Evolutionary conservation across 2,329 filamentous ascomycete genomes (phyloP).

Genomic region (Orbilia oligospora): DNA sequence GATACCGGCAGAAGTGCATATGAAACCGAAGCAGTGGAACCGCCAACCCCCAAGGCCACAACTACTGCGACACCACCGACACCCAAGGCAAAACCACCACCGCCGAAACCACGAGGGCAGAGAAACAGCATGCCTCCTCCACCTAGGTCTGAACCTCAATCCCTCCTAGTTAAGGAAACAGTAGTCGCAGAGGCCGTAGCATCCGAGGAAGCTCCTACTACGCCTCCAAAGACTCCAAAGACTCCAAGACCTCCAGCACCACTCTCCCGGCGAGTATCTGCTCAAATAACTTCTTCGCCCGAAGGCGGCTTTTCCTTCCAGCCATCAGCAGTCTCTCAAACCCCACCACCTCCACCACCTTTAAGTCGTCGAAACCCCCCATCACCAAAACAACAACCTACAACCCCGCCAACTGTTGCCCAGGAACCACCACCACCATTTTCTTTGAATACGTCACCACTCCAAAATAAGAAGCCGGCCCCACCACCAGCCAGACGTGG

Average conservation of each 20-base stretch:
- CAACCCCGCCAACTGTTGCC: slow-evolving; percentile 22
- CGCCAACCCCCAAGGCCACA: neutral
- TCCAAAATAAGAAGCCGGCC: slow-evolving; percentile 46
- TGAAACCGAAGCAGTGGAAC: slow-evolving; percentile 39
- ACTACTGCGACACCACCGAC: slow-evolving; percentile 7
- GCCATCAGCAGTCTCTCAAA: slow-evolving; percentile 33
- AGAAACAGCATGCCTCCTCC: slow-evolving; percentile 55
- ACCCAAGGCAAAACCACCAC: slow-evolving; percentile 55
- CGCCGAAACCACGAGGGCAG: slow-evolving; percentile 55
- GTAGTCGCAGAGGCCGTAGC: neutral
- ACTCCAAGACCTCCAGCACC: slow-evolving; percentile 50
- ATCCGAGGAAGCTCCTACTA: slow-evolving; percentile 27
- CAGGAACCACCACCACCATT: slow-evolving; percentile 43
- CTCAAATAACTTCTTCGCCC: slow-evolving; percentile 24
- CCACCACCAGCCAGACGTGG: slow-evolving; percentile 47
- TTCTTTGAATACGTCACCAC: slow-evolving; percentile 40
- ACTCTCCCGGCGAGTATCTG: slow-evolving; percentile 48
- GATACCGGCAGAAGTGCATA: slow-evolving; percentile 37
- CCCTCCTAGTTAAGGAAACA: slow-evolving; percentile 27
- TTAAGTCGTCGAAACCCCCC: slow-evolving; percentile 59
- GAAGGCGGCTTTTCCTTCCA: slow-evolving; percentile 25
- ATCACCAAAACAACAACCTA: slow-evolving; percentile 42
- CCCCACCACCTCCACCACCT: slow-evolving; percentile 54
- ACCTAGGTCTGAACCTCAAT: slow-evolving; percentile 34
- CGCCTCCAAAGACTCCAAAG: slow-evolving; percentile 56